These are phyloP conservation scores for Triangularia verruculosa DNA, from an alignment of 2,329 filamentous ascomycete genomes.

Conservation along the genomic window DNA sequence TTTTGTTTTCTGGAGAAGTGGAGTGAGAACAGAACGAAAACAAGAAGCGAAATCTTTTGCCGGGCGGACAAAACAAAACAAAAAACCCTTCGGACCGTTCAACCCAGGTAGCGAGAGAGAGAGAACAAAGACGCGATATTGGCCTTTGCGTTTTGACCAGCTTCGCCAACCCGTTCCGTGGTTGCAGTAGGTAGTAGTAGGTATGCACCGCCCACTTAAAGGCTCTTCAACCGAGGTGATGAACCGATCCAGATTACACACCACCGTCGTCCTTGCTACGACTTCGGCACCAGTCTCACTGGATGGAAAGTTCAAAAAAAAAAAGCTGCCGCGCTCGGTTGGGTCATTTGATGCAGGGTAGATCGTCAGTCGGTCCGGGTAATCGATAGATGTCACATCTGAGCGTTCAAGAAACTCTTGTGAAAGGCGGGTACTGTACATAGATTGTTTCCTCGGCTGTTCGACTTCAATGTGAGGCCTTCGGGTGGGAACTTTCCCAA, in stretches of 20 bases:
- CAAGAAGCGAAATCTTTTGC: too few relatives aligned
- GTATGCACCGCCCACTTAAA: neutral
- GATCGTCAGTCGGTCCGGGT: neutral
- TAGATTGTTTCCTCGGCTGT: neutral
- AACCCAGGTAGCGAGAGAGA: neutral
- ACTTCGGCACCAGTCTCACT: conserved; percentile 2
- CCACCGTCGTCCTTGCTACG: neutral
- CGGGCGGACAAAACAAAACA: neutral
- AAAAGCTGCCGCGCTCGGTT: neutral
- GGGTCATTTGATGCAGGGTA: neutral
- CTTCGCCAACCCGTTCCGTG: neutral
- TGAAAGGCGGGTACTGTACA: neutral
- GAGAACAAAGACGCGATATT: neutral
- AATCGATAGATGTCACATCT: neutral
- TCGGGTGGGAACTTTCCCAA: neutral
- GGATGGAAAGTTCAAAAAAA: neutral
- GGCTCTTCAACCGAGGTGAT: neutral
- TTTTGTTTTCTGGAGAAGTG: neutral
- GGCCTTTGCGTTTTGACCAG: neutral
- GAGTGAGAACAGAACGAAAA: neutral
- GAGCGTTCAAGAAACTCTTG: neutral
- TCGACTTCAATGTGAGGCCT: neutral
- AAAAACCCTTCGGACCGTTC: neutral
- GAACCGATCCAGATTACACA: neutral
- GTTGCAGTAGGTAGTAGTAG: too few relatives aligned